Base-by-base conservation (phyloP, 2,329 filamentous ascomycete species). In the Hymenoscyphus albidus region DNA sequence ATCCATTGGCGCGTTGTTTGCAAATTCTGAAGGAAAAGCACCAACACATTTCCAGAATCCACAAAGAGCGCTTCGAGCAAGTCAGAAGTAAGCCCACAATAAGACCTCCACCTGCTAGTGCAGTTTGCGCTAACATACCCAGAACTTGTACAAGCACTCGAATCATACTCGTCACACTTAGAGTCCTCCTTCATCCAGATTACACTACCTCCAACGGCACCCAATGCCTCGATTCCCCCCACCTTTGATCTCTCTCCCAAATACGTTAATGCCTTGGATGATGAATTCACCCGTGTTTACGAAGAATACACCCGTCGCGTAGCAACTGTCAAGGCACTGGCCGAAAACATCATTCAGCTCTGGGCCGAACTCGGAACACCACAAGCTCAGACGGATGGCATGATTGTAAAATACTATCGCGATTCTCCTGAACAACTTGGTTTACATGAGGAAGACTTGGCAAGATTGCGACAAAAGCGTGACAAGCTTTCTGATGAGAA, bases 321-420 rank as follows among this genome's bases (percentile, higher is more conserved):
- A 56, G 84, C 85, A 38, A 86, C 85, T 0, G 93, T 98, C 14
- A 87, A 92, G 76, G 79, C 87, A 22, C 78, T 92, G 2, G 88
- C 87, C 51, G 91, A 97, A 72, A 88, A 95, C 67, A 94, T 97
- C 65, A 95, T 99, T 72, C 90, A 92, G 71, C 84, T 99, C 0
- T 99, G 95, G 93, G 94, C 92, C 0, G 95, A 99, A 77, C 86
- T 99, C 10, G 95, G 95, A 55, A 96, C 91, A 1, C 93, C 95
- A 0, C 93, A 97, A 75, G 92, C 91, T 35, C 94, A 98, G 76
- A 96, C 94, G 16, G 95, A 99, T 74, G 85, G 83, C 64, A 83
- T 86, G 22, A 96, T 99, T 68, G 89, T 99, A 66, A 90, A 97
- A 76, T 88, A 90, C 77, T 94, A 96, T 76, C 89, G 92, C 66